Conservation (phyloP, 2,329 filamentous ascomycete genomes). For the Hypoxylon sp. region DNA sequence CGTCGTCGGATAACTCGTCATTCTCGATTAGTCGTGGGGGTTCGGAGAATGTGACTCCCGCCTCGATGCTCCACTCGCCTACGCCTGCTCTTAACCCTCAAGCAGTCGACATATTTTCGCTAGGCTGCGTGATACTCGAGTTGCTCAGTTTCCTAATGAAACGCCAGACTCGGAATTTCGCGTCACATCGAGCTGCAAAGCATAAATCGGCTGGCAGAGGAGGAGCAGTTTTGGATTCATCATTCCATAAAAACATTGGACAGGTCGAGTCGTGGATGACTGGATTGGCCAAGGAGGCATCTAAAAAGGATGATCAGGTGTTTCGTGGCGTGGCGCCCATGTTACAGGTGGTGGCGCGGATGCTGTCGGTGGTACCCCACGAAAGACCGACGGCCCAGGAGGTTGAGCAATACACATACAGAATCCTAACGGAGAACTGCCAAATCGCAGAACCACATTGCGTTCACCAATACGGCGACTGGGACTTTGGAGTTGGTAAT, state of each 20-base stretch:
- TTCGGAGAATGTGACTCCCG: conserved; percentile 48
- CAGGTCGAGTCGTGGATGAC: conserved; percentile 78
- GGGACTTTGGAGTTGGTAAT: conserved; percentile 50
- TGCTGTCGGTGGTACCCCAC: conserved; percentile 65
- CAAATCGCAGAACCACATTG: conserved; percentile 65
- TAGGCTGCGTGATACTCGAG: conserved; percentile 79
- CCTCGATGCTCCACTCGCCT: conserved; percentile 54
- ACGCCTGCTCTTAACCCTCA: conserved; percentile 64
- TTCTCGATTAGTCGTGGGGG: conserved; percentile 56
- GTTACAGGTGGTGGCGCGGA: conserved; percentile 65
- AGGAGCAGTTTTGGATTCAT: conserved; percentile 74
- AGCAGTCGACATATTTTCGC: conserved; percentile 77
- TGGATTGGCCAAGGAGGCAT: conserved; percentile 69
- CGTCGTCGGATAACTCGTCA: conserved; percentile 54
- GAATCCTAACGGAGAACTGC: conserved; percentile 63
- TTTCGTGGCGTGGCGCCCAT: conserved; percentile 66
- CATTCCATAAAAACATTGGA: conserved; percentile 77
- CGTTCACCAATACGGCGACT: conserved; percentile 61
- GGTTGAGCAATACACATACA: conserved; percentile 65
- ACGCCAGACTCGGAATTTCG: conserved; percentile 74
- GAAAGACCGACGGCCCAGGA: conserved; percentile 66
- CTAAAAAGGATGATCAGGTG: conserved; percentile 61
- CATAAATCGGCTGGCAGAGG: conserved; percentile 70
- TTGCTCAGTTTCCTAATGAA: conserved; percentile 77
- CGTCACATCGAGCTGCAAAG: conserved; percentile 73